phyloP scores from a whole-genome alignment of 352 stramenopile species.

The Elongisporangium undulatum region DNA sequence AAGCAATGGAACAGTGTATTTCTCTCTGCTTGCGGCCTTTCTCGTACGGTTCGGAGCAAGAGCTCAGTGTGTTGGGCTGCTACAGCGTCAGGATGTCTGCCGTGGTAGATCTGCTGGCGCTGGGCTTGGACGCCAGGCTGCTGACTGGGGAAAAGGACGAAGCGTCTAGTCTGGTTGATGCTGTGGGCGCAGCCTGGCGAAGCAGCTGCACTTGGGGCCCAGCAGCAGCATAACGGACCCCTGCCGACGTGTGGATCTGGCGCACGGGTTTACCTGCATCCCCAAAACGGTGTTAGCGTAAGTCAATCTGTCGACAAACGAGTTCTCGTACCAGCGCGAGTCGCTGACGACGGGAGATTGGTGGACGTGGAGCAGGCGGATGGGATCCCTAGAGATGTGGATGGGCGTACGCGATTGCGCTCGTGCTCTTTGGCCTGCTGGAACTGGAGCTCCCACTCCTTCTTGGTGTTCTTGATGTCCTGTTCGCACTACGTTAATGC shows the following conservation, averaged over 20 bases:
- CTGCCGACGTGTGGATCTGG: constrained; percentile 54
- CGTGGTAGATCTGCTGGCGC: constrained; percentile 1
- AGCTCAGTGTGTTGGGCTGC: constrained; percentile 6
- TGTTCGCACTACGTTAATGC: too few relatives aligned
- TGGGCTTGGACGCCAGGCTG: neutral
- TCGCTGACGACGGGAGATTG: constrained; percentile 1
- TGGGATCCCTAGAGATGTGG: constrained; percentile 47
- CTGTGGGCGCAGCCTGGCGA: constrained; percentile 9
- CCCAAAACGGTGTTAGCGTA: neutral
- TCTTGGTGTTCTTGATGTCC: constrained; percentile 80
- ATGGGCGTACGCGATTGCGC: constrained; percentile 29
- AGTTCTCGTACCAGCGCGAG: constrained; percentile 3
- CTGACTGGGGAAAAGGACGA: neutral
- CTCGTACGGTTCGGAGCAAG: neutral
- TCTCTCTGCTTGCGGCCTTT: constrained; percentile 21
- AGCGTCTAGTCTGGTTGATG: constrained; percentile 1
- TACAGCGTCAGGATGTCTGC: constrained; percentile 69
- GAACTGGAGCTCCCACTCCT: constrained; percentile 66
- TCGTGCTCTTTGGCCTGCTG: constrained; percentile 44
- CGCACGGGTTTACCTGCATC: constrained; percentile 8
- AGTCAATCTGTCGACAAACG: too few relatives aligned
- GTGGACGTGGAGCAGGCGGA: constrained; percentile 9
- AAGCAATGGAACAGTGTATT: constrained; percentile 46
- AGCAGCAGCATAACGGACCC: constrained; percentile 22
- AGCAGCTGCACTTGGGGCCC: constrained; percentile 48